These are phyloP conservation scores for Pleurotus sapidus DNA, from an alignment of 768 basidiomycete species.

Conservation along the genomic window DNA sequence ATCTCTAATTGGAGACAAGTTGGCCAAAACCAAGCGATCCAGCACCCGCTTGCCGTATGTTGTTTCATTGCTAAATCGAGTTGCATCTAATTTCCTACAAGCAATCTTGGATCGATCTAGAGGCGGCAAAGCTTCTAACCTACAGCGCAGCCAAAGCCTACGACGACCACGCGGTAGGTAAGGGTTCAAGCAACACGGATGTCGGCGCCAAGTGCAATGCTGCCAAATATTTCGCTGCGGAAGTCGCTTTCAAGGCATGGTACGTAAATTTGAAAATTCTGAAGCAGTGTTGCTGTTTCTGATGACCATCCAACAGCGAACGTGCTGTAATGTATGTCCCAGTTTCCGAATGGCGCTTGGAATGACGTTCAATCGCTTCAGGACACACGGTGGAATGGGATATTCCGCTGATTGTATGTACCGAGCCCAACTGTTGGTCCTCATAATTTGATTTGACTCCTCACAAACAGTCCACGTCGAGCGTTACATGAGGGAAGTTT, in stretches of 20 bases:
- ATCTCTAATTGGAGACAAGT: constrained; percentile 4
- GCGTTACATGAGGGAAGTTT: constrained; percentile 13
- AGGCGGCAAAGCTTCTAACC: constrained; percentile 13
- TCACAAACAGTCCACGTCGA: constrained; percentile 10
- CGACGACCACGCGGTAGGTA: background rate
- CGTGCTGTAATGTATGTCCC: constrained; percentile 4
- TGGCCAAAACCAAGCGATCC: constrained; percentile 14
- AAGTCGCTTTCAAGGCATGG: constrained; percentile 16
- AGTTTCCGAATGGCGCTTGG: background rate
- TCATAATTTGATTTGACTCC: background rate
- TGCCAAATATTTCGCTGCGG: constrained; percentile 16
- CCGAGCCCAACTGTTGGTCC: background rate
- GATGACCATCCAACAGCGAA: background rate
- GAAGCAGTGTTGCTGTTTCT: background rate
- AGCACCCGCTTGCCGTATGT: constrained; percentile 13
- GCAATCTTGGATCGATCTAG: constrained; percentile 13
- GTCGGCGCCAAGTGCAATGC: constrained; percentile 13
- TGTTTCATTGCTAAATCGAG: background rate
- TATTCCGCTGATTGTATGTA: constrained; percentile 13
- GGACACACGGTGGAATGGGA: constrained; percentile 16
- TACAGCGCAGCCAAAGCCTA: constrained; percentile 15
- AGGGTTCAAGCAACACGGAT: constrained; percentile 4
- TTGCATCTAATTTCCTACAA: background rate
- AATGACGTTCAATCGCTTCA: background rate
- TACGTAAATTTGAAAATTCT: background rate